A percentile compares a stretch with the other conserved stretches of the same genome.
Conservation (phyloP, 164 flowering plant species). For the Magnolia kwangsiensis region DNA sequence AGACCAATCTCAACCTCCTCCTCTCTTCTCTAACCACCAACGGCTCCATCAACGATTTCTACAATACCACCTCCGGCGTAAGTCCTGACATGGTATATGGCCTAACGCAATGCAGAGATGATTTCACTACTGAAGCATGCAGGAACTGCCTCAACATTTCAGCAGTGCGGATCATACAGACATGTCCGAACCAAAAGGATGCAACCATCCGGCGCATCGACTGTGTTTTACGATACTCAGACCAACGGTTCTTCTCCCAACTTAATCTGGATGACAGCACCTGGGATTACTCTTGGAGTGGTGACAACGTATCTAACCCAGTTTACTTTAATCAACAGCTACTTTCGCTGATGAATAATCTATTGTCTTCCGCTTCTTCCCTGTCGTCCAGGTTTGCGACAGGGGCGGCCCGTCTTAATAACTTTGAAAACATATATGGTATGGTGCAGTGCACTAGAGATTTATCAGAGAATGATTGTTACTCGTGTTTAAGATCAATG, state of each 20-base stretch:
- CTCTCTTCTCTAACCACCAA: constrained; percentile 12
- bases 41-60: constrained; percentile 15
- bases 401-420: constrained; percentile 1
- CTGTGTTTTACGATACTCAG: constrained; percentile 30
- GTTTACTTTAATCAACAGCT: constrained; percentile 11
- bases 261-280: no score
- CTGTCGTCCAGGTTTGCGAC: constrained; percentile 23
- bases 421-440: constrained; percentile 21
- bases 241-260: constrained; percentile 12
- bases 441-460: constrained; percentile 43
- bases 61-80: constrained; percentile 13
- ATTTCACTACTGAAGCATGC: constrained; percentile 11
- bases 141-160: constrained; percentile 16
- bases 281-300: background rate
- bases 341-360: constrained; percentile 10
- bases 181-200: constrained; percentile 16
- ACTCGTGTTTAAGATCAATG: constrained; percentile 20
- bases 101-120: constrained; percentile 24
- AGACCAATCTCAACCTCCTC: constrained; percentile 16
- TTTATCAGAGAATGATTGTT: constrained; percentile 23
- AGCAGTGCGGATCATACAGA: background rate
- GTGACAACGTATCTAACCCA: constrained; percentile 22
- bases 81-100: constrained; percentile 22
- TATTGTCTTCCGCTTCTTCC: constrained; percentile 18
- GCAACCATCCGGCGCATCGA: constrained; percentile 29